A percentile compares a stretch with the other conserved stretches of the same genome.
Evolutionary conservation across 805 yeast species (phyloP).

Genomic region (Groenewaldozyma tartarivorans): DNA sequence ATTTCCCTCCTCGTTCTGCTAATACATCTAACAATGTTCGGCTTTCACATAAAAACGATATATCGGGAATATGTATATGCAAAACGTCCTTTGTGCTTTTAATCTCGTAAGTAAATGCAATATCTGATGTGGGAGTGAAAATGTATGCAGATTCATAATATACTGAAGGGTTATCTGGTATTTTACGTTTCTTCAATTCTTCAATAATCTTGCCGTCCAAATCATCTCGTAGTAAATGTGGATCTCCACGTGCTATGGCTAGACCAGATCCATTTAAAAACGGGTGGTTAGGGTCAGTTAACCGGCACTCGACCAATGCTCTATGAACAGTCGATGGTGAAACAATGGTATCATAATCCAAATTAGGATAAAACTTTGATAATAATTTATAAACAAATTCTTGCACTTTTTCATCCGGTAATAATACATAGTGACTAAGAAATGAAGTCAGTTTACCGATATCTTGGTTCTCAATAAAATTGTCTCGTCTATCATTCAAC

Average conservation of each 20-base stretch:
- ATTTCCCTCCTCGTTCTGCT: neutral
- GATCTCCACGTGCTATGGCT: neutral
- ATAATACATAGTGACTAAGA: slow-evolving; percentile 8
- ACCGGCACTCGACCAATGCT: slow-evolving; percentile 6
- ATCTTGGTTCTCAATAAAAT: neutral
- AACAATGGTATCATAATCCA: slow-evolving; percentile 14
- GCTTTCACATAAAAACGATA: neutral
- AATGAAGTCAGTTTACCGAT: slow-evolving; percentile 2
- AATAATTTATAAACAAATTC: slow-evolving; percentile 9
- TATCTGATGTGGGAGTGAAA: slow-evolving; percentile 2
- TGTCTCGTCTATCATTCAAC: neutral
- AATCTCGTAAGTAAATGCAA: slow-evolving; percentile 11
- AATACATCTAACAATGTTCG: neutral
- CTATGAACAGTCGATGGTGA: slow-evolving; percentile 13
- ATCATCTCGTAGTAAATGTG: slow-evolving; percentile 8
- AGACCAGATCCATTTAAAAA: slow-evolving; percentile 1
- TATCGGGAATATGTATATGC: slow-evolving; percentile 12
- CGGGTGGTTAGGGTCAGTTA: slow-evolving; percentile 5
- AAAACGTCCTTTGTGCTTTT: slow-evolving; percentile 4
- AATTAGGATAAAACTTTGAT: slow-evolving; percentile 11
- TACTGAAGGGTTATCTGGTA: neutral
- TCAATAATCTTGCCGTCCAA: slow-evolving; percentile 2
- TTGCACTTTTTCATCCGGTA: slow-evolving; percentile 12
- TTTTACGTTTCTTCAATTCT: neutral
- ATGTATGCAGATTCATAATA: neutral